Conservation (phyloP, 257 asterid species). For the Fraxinus americana region DNA sequence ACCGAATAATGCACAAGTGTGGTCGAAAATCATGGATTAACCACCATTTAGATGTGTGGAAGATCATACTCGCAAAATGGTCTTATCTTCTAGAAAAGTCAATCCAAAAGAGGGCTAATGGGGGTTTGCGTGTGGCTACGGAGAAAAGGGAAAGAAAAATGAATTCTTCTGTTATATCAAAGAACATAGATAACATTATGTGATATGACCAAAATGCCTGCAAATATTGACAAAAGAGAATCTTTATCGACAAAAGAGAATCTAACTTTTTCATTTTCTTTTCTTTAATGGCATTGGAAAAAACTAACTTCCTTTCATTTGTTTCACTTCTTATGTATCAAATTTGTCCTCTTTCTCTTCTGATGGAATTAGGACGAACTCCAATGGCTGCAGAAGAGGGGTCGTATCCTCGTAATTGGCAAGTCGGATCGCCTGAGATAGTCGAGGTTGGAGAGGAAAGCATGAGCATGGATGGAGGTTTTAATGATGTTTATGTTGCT, state of each 20-base stretch:
- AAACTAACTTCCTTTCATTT: slow-evolving; percentile 35
- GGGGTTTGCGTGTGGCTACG: slow-evolving; percentile 26
- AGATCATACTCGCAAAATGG: slow-evolving; percentile 4
- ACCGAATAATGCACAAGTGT: background rate
- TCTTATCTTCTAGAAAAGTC: slow-evolving; percentile 24
- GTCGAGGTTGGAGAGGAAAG: slow-evolving; percentile 64
- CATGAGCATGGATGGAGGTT: slow-evolving; percentile 39
- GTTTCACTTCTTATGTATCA: slow-evolving; percentile 10
- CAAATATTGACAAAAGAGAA: slow-evolving; percentile 29
- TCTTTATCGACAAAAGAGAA: no score
- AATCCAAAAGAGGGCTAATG: slow-evolving; percentile 25
- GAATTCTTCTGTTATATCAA: slow-evolving; percentile 20
- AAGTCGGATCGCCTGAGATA: slow-evolving; percentile 59
- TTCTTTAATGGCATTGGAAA: slow-evolving; percentile 42
- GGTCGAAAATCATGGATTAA: background rate
- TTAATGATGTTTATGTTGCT: slow-evolving; percentile 66
- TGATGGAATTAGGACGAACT: slow-evolving; percentile 29
- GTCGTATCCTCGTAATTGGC: slow-evolving; percentile 29
- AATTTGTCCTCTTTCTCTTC: slow-evolving; percentile 31
- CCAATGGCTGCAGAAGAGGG: slow-evolving; percentile 34
- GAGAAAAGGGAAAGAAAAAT: slow-evolving; percentile 30
- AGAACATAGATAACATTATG: slow-evolving; percentile 9
- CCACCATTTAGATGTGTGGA: slow-evolving; percentile 5
- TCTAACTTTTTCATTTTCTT: slow-evolving; percentile 11
- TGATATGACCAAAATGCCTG: slow-evolving; percentile 32